A percentile compares a stretch with the other conserved stretches of the same genome.
Evolutionary conservation across 768 basidiomycete genomes (phyloP).

Genomic region (Amanita pseudoporphyria): DNA sequence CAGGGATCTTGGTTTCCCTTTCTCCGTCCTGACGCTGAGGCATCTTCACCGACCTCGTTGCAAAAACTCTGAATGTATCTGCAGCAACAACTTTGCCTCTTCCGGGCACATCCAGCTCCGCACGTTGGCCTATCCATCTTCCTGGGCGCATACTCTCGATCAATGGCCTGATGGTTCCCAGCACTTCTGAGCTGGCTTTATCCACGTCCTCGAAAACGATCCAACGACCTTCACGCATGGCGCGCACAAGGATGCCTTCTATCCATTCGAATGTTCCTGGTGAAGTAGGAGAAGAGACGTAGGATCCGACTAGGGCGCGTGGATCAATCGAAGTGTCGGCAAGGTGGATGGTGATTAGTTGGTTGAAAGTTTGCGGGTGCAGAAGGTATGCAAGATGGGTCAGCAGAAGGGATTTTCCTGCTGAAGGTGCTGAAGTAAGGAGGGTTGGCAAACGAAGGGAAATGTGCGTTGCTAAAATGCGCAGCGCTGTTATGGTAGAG

Average conservation of each 20-base stretch:
- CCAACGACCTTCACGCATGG: constrained; percentile 88
- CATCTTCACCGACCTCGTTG: constrained; percentile 63
- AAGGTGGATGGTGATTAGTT: constrained; percentile 80
- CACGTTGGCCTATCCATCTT: constrained; percentile 69
- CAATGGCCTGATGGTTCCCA: constrained; percentile 80
- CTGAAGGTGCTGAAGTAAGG: constrained; percentile 76
- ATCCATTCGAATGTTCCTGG: constrained; percentile 95
- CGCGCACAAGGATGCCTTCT: constrained; percentile 85
- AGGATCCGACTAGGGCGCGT: constrained; percentile 86
- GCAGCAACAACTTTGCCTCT: constrained; percentile 67
- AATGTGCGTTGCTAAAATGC: constrained; percentile 49
- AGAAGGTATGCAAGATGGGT: constrained; percentile 64
- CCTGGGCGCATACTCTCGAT: constrained; percentile 60
- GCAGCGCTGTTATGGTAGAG: constrained; percentile 49
- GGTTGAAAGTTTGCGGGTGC: constrained; percentile 48
- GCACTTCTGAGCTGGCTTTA: constrained; percentile 79
- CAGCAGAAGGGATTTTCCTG: constrained; percentile 79
- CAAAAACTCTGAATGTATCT: constrained; percentile 79
- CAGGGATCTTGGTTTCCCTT: constrained; percentile 35
- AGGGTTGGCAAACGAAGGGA: constrained; percentile 71
- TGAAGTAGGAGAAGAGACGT: constrained; percentile 74
- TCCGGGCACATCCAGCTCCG: constrained; percentile 62
- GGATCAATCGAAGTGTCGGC: constrained; percentile 95
- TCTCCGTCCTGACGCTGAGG: constrained; percentile 14
- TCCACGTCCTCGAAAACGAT: constrained; percentile 91